Evolutionary conservation across 768 basidiomycete species (phyloP).

Genomic region (Trametes cubensis): DNA sequence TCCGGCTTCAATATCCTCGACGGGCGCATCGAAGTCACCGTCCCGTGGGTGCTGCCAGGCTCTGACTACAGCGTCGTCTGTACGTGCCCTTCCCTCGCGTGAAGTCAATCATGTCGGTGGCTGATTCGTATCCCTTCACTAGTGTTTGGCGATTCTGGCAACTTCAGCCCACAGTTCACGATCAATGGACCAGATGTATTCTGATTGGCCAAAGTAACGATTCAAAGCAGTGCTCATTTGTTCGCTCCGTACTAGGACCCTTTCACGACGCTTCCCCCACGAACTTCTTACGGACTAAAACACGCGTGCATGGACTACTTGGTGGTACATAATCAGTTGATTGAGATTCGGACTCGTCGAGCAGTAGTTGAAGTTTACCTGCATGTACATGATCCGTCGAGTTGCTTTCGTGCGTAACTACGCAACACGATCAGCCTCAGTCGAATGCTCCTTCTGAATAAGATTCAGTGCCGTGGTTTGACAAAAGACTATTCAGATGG

Average conservation of each 20-base stretch:
- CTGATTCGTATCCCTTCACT: background rate
- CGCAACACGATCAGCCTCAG: too few species aligned
- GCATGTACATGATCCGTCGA: too few species aligned
- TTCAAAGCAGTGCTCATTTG: background rate
- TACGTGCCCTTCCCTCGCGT: conserved; percentile 31
- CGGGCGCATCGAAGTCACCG: conserved; percentile 38
- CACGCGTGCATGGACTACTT: background rate
- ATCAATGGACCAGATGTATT: conserved; percentile 25
- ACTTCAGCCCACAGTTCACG: conserved; percentile 43
- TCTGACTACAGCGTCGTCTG: conserved; percentile 40
- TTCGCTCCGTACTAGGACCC: background rate
- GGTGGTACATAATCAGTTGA: too few species aligned
- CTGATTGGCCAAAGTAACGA: background rate
- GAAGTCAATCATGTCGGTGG: background rate
- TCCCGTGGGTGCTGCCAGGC: conserved; percentile 37
- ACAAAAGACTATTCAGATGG: too few species aligned
- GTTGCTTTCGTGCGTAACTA: too few species aligned
- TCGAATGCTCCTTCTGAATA: too few species aligned
- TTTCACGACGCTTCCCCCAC: background rate
- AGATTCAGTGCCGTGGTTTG: too few species aligned
- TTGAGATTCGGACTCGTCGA: too few species aligned
- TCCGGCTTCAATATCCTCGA: conserved; percentile 37
- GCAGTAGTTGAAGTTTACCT: too few species aligned
- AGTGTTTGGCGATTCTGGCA: conserved; percentile 54
- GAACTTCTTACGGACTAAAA: background rate